Evolutionary conservation across 2,329 filamentous ascomycete genomes (phyloP).

Genomic region (Penicillium decumbens): DNA sequence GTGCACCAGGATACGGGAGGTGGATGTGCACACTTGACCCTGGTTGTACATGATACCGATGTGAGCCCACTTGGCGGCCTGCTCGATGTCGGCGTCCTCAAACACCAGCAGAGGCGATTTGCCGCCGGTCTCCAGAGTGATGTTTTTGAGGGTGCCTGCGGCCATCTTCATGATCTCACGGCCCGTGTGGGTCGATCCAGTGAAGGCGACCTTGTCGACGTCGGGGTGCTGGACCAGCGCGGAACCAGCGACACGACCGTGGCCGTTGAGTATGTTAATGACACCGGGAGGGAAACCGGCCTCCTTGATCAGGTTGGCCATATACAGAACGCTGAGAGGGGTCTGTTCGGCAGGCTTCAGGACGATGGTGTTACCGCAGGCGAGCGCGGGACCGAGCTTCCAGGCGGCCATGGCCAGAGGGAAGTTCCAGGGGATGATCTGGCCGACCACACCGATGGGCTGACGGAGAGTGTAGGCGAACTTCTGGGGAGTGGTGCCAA

Average conservation of each 20-base stretch:
- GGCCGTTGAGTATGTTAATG: conserved; percentile 23
- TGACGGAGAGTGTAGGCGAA: conserved; percentile 81
- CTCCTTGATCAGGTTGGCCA: conserved; percentile 22
- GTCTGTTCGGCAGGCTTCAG: conserved; percentile 26
- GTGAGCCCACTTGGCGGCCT: conserved; percentile 40
- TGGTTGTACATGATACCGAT: conserved; percentile 56
- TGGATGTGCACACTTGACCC: conserved; percentile 63
- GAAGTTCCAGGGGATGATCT: conserved; percentile 90
- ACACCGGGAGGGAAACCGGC: conserved; percentile 25
- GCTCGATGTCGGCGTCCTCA: conserved; percentile 44
- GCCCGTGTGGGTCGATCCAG: conserved; percentile 22
- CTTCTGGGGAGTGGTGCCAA: conserved; percentile 55
- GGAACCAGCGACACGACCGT: conserved; percentile 23
- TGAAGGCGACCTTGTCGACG: conserved; percentile 24
- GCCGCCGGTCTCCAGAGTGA: conserved; percentile 48
- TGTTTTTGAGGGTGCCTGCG: conserved; percentile 40
- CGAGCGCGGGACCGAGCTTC: conserved; percentile 25
- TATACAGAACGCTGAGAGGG: conserved; percentile 22
- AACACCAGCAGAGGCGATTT: conserved; percentile 45
- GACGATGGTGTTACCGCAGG: conserved; percentile 24
- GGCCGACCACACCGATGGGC: conserved; percentile 74
- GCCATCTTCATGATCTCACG: conserved; percentile 28
- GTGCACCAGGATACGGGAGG: conserved; percentile 61
- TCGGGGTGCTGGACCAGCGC: conserved; percentile 20
- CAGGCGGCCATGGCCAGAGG: conserved; percentile 36